Evolutionary conservation across 1,284 basidiomycete genomes (phyloP).

Genomic region (Lignosus rhinocerotis): DNA sequence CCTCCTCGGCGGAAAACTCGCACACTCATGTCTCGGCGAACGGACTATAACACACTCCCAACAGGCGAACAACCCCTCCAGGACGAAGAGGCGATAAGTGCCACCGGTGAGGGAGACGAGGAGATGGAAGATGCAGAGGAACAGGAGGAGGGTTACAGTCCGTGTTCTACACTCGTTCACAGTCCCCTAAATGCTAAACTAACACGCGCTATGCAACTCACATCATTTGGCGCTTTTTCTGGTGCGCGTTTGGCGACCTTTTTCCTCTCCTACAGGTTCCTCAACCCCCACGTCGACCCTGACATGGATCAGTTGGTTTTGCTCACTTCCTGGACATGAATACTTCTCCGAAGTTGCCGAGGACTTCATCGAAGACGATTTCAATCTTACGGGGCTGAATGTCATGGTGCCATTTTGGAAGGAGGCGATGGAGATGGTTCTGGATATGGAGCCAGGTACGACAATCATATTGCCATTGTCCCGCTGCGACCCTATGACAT

Average conservation of each 20-base stretch:
- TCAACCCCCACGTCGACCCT: slow-evolving; percentile 84
- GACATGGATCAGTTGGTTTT: slow-evolving; percentile 99
- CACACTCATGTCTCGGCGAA: slow-evolving; percentile 29
- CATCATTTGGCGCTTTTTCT: not conserved
- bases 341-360: slow-evolving; percentile 98
- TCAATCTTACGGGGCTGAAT: slow-evolving; percentile 96
- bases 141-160: slow-evolving; percentile 37
- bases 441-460: slow-evolving; percentile 98
- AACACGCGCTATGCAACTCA: not conserved
- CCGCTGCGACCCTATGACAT: not conserved
- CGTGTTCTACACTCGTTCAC: slow-evolving; percentile 18
- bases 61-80: slow-evolving; percentile 23
- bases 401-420: slow-evolving; percentile 98
- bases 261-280: slow-evolving; percentile 51
- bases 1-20: not conserved
- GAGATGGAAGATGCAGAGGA: slow-evolving; percentile 37
- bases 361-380: slow-evolving; percentile 99
- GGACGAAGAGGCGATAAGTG: slow-evolving; percentile 33
- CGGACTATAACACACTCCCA: slow-evolving; percentile 21
- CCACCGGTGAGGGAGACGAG: slow-evolving; percentile 35
- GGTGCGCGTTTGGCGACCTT: not conserved
- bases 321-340: slow-evolving; percentile 96
- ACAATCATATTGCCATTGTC: slow-evolving; percentile 20
- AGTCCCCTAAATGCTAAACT: not conserved
- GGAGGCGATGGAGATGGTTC: slow-evolving; percentile 99